These are phyloP conservation scores for Fusarium nygamai DNA, from an alignment of 2,329 filamentous ascomycete genomes.

Conservation along the genomic window DNA sequence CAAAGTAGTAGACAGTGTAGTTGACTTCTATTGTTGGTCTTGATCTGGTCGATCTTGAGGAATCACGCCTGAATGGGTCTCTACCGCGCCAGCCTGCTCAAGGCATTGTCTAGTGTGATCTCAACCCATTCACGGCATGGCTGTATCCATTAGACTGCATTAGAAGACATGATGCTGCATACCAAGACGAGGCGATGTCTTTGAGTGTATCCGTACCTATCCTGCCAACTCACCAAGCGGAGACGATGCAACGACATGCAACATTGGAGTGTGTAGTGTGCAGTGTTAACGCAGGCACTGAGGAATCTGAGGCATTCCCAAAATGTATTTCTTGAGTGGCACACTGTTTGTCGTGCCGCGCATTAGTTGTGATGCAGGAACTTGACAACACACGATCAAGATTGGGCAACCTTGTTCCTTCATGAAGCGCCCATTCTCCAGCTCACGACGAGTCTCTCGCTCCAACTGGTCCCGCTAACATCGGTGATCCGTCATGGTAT, in stretches of 20 bases:
- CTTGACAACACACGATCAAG: slow-evolving; percentile 40
- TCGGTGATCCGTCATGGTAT: slow-evolving; percentile 40
- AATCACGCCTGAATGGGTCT: slow-evolving; percentile 2
- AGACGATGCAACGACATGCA: slow-evolving; percentile 25
- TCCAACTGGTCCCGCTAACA: slow-evolving; percentile 38
- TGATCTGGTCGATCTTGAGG: slow-evolving; percentile 3
- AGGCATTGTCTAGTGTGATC: slow-evolving; percentile 26
- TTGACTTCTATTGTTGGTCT: not conserved
- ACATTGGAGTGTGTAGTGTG: slow-evolving; percentile 5
- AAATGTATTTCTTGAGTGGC: not conserved
- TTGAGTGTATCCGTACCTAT: slow-evolving; percentile 26
- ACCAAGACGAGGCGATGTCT: slow-evolving; percentile 1
- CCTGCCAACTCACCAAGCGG: slow-evolving; percentile 42
- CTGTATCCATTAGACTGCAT: slow-evolving; percentile 29
- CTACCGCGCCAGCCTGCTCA: slow-evolving; percentile 29
- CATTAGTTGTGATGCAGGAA: slow-evolving; percentile 39
- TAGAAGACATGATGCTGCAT: slow-evolving; percentile 15
- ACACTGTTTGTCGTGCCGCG: slow-evolving; percentile 21
- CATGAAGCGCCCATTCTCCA: slow-evolving; percentile 32
- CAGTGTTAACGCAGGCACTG: slow-evolving; percentile 26
- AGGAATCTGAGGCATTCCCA: slow-evolving; percentile 1
- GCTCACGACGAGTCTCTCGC: slow-evolving; percentile 19
- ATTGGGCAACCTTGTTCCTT: slow-evolving; percentile 30
- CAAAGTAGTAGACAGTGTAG: slow-evolving; percentile 11
- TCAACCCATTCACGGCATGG: slow-evolving; percentile 36